phyloP scores from a whole-genome alignment of 225 moss, liverwort and hornwort species.

The Marchantia paleacea region DNA sequence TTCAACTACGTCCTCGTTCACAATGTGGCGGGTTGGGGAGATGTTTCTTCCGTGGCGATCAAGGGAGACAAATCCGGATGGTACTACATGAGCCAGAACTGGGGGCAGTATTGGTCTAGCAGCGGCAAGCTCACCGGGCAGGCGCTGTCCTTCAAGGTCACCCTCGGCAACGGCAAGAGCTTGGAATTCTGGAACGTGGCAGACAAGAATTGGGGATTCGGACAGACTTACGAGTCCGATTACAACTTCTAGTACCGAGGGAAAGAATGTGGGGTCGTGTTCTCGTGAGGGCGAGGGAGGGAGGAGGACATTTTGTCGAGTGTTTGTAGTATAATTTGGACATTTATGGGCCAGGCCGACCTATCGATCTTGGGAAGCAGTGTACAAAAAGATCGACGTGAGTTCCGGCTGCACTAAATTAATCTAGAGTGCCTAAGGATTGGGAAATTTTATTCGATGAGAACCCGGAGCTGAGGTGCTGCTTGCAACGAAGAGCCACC shows the following conservation, averaged over 20 bases:
- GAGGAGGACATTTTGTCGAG: too few species aligned
- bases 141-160: conserved; percentile 25
- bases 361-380: too few species aligned
- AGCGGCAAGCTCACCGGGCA: conserved; percentile 12
- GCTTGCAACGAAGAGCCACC: too few species aligned
- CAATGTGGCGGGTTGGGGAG: conserved; percentile 62
- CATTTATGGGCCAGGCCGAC: too few species aligned
- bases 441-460: too few species aligned
- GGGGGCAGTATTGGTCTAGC: conserved; percentile 34
- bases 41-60: conserved; percentile 35
- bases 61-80: neutral
- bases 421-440: too few species aligned
- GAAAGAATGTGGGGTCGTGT: too few species aligned
- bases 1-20: conserved; percentile 56
- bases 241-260: conserved; percentile 16
- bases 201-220: conserved; percentile 25
- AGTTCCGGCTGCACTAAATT: too few species aligned
- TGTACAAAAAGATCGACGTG: too few species aligned
- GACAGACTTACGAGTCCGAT: conserved; percentile 9
- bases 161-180: conserved; percentile 12
- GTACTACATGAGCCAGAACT: conserved; percentile 4
- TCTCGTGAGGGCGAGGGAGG: too few species aligned
- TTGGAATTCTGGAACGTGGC: conserved; percentile 24
- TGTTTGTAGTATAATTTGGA: too few species aligned
- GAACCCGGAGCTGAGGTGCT: too few species aligned